Base-by-base conservation (phyloP, 192 early-diverging fungal genomes). In the Coemansia sp. region DNA sequence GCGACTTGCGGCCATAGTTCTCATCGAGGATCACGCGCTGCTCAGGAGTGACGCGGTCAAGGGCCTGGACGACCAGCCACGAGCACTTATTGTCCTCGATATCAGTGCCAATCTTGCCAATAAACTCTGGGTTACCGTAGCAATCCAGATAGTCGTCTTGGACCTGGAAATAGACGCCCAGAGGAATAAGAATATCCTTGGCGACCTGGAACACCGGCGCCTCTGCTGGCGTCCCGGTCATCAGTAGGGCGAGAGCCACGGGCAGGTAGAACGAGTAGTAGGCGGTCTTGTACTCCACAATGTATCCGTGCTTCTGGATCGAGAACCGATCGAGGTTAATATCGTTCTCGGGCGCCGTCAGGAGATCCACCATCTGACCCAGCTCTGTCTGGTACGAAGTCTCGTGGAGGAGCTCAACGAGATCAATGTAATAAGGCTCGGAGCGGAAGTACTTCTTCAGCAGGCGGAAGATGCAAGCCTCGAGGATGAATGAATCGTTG, bases 21-120 rank as follows among this genome's bases (percentile, higher is more conserved):
- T 89, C 89, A 88, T 94, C 90, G 9, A 97, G 86, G 2, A 92
- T 36, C 79, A 89, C 74, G 62, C 93, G 88, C 84, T 99, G 97
- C 66, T 91, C 93, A 38, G 89, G 77, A n/a, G 77, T 85, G 50
- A 86, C 89, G 50, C 81, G 85, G 66, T 78, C 83, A 21, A 99
- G 85, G 1, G 96, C 96, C 82, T 95, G 90, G 67, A 95, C 94
- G 69, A 99, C 91, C 63, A 97, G 81, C 97, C 97, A 99, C 18
- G 91, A 93, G 84, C 97, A 99, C 87, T 99, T 99, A 89, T 99
- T 99, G 82, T 97, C 96, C 84, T 97, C 90, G 56, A 99, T 99
- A 74, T 99, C 97, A 28, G 97, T 99, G 45, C 97, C 97, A 79
- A 99, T 94, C 87, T 99, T 99, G 71, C 97, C 97, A 81, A 98